Conservation (phyloP, 805 yeast species). For the Schwanniomyces occidentalis region DNA sequence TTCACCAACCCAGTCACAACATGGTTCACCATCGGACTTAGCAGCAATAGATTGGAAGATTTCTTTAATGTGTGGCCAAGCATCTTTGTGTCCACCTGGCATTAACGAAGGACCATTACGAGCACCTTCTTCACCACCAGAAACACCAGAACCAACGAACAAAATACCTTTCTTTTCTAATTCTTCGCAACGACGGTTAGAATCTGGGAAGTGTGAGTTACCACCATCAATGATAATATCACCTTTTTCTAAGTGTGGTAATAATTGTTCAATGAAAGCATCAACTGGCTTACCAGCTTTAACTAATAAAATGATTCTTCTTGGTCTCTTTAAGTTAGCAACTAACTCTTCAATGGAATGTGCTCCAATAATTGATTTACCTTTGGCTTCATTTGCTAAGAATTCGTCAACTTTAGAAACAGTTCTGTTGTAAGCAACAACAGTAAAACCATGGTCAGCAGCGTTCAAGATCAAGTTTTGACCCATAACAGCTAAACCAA, state of each 20-base stretch:
- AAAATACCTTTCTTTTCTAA: conserved; percentile 79
- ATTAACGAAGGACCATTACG: conserved; percentile 98
- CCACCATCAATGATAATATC: conserved; percentile 99
- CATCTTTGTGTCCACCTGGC: conserved; percentile 99
- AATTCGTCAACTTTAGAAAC: conserved; percentile 93
- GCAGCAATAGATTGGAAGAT: conserved; percentile 97
- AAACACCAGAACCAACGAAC: conserved; percentile 98
- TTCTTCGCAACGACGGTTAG: conserved; percentile 94
- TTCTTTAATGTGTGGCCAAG: conserved; percentile 98
- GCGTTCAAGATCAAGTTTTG: conserved; percentile 95
- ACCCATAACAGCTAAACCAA: conserved; percentile 99
- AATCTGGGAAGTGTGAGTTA: conserved; percentile 98
- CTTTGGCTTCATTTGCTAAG: conserved; percentile 93
- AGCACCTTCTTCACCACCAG: conserved; percentile 99
- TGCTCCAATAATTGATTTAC: conserved; percentile 94
- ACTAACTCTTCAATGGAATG: conserved; percentile 86
- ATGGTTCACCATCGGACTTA: conserved; percentile 97
- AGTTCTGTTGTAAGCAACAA: conserved; percentile 98
- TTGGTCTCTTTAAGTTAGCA: conserved; percentile 91
- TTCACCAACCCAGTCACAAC: conserved; percentile 99
- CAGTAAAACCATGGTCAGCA: conserved; percentile 98
- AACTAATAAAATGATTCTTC: conserved; percentile 90
- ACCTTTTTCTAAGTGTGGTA: conserved; percentile 91
- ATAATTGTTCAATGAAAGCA: conserved; percentile 79
- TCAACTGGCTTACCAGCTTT: conserved; percentile 98